Evolutionary conservation across 257 asterid genomes (phyloP), one percentile per base, ranked within the genome.

Genomic region (Fraxinus americana): DNA sequence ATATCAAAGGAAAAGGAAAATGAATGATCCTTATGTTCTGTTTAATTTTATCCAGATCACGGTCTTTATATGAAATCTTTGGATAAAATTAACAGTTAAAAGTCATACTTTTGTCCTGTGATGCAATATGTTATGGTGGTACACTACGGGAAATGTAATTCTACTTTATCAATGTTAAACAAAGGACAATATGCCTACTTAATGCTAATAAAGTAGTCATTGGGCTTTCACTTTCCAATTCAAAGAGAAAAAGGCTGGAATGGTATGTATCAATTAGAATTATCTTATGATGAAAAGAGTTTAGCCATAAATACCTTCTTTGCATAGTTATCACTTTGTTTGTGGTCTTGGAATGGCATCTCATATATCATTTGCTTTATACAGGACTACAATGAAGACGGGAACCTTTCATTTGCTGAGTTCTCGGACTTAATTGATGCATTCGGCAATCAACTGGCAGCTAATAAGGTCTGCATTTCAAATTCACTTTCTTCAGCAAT

Each of bases 381-480:
- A 25, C 98, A 96, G 99, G 99, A 96, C 84, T 91, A 86, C 75
- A 77, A 96, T 76, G 94, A 92, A 79, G 97, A 90, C 72, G 99
- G 98, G 76, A 81, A 75, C 72, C 96, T 96, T 77, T 92, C 99
- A 3, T 87, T 82, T 59, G 63, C 82, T 3, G 99, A 96, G 83
- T 96, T 96, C 87, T 91, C 97, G 14, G 86, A 87, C 82, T 74
- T 96, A 83, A 88, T 93, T 78, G 89, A 91, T 84, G 98, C 99
- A 73, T 93, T 96, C 85, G 99, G 99, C 71, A 96, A 96, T 89
- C 91, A 89, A 83, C 82, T 88, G 79, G 99, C 99, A 67, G 93
- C 90, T 75, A 85, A 79, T 80, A 96, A 92, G 99, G 99, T 96
- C 73, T 77, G 84, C 80, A 57, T 48, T 73, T 59, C 35, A 75